Evolutionary conservation across 306 rosid genomes (phyloP).

Genomic region (Prunus armeniaca): DNA sequence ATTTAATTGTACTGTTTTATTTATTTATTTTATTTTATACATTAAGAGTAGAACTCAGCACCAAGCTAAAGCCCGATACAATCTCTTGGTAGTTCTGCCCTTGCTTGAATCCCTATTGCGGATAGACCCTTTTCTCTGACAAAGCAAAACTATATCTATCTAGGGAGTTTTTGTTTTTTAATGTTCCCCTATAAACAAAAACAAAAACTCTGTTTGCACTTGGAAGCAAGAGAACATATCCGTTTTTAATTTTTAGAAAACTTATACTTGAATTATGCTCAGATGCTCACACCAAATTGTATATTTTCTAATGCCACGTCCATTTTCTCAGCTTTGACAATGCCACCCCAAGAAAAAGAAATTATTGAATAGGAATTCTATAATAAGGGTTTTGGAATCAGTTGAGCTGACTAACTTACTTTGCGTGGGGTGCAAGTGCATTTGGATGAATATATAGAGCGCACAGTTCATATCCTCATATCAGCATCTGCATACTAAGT

Average conservation of each 20-base stretch:
- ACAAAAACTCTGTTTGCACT: neutral
- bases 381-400: neutral
- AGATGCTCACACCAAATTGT: neutral
- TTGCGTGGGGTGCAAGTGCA: conserved; percentile 3
- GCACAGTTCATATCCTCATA: neutral
- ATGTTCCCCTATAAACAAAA: too few relatives aligned
- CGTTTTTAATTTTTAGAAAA: too few relatives aligned
- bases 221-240: neutral
- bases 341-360: neutral
- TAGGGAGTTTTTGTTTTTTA: too few relatives aligned
- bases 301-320: neutral
- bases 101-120: too few relatives aligned
- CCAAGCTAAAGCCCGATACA: too few relatives aligned
- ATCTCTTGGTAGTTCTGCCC: too few relatives aligned
- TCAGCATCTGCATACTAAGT: neutral
- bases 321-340: neutral
- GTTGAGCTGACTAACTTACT: neutral
- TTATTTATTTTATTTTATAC: too few relatives aligned
- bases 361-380: neutral
- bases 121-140: too few relatives aligned
- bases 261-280: neutral
- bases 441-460: neutral
- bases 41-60: too few relatives aligned
- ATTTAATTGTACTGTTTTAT: too few relatives aligned
- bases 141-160: neutral